Conservation (phyloP, 2,329 filamentous ascomycete species). For the Diaporthe sp. region DNA sequence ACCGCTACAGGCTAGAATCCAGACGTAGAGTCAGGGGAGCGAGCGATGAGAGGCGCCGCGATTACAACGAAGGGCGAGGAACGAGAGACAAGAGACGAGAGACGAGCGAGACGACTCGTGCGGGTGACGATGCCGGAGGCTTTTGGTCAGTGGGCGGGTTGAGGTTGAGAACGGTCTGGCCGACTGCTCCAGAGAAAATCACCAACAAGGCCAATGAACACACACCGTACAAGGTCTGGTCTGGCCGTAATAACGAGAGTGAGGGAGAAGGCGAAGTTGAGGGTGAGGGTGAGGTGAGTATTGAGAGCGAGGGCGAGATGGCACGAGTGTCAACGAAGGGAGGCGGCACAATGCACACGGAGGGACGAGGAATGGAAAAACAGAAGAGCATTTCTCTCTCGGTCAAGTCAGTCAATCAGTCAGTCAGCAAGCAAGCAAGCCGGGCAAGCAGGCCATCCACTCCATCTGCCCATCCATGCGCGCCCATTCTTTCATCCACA, state of each 20-base stretch:
- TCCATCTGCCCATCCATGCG: not conserved
- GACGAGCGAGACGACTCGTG: not conserved
- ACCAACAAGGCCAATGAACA: not conserved
- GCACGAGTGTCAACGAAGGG: constrained; percentile 9
- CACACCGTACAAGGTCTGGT: not conserved
- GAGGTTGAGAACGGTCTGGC: too few species aligned
- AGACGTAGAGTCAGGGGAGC: too few species aligned
- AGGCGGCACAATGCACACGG: constrained; percentile 4
- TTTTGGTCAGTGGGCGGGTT: not conserved
- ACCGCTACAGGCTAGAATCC: too few species aligned
- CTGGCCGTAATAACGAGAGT: constrained; percentile 27
- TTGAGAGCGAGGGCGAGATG: not conserved
- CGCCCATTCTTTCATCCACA: not conserved
- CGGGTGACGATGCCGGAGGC: not conserved
- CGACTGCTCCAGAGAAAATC: not conserved
- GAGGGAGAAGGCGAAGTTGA: not conserved
- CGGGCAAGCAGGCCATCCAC: not conserved
- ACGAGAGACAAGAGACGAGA: not conserved
- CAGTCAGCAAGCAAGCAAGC: not conserved
- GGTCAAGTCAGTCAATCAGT: not conserved
- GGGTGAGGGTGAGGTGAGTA: not conserved
- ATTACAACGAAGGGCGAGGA: not conserved
- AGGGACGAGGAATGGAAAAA: constrained; percentile 17
- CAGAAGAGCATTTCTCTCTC: not conserved
- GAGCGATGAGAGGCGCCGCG: too few species aligned